Evolutionary conservation across 257 asterid genomes (phyloP).

Genomic region (Nicotiana attenuata): DNA sequence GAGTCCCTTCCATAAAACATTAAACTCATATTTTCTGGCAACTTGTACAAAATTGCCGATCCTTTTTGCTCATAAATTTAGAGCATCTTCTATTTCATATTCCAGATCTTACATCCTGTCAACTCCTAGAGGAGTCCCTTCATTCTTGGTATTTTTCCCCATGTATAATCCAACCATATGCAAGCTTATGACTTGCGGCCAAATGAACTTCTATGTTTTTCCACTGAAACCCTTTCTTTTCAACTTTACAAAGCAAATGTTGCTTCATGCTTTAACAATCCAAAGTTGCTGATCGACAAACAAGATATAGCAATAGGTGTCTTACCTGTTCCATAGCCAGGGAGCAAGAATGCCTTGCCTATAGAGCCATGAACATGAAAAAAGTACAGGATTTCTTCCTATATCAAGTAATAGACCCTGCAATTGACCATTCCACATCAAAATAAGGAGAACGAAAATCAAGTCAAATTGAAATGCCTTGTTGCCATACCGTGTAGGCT

Average conservation of each 20-base stretch:
- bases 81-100: neutral
- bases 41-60: neutral
- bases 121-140: neutral
- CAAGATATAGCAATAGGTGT: neutral
- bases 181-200: neutral
- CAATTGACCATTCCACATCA: slow-evolving; percentile 2
- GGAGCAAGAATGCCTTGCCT: slow-evolving; percentile 33
- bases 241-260: neutral
- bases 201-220: neutral
- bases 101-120: neutral
- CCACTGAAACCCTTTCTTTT: neutral
- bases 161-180: neutral
- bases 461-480: neutral
- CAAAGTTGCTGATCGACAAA: neutral
- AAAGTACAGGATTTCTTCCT: slow-evolving; percentile 28
- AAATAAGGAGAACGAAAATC: neutral
- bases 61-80: neutral
- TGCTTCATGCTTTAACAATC: neutral
- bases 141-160: neutral
- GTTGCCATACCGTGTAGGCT: slow-evolving; percentile 23
- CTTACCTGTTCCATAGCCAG: slow-evolving; percentile 29
- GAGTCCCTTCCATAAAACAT: neutral
- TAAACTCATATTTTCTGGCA: neutral
- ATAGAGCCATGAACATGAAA: slow-evolving; percentile 27
- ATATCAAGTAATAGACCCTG: slow-evolving; percentile 35